Percentiles rank a stretch among this genome's conserved stretches.
These are phyloP conservation scores for Phanerochaete carnosa DNA, from an alignment of 768 basidiomycete genomes.

Conservation along the genomic window DNA sequence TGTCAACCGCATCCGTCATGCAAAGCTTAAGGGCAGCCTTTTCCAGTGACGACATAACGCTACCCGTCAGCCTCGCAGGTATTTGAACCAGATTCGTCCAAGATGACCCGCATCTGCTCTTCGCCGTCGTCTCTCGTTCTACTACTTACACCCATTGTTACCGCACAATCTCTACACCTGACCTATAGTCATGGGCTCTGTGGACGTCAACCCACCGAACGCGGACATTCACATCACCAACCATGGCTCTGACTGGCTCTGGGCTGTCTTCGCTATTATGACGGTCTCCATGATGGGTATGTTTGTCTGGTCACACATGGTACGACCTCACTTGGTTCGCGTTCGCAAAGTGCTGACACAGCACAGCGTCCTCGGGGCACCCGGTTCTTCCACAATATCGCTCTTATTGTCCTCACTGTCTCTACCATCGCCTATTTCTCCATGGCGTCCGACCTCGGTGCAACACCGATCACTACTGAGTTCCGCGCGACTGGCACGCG, in stretches of 20 bases:
- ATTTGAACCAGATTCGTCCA: not conserved
- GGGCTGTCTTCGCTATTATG: slow-evolving; percentile 54
- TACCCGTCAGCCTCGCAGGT: not conserved
- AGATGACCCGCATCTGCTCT: not conserved
- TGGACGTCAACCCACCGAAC: slow-evolving; percentile 28
- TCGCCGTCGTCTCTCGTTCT: not conserved
- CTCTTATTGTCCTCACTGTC: slow-evolving; percentile 41
- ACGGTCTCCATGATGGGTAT: slow-evolving; percentile 34
- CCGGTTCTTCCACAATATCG: slow-evolving; percentile 49
- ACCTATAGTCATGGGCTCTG: not conserved
- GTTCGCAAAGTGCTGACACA: not conserved
- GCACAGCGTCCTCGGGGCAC: slow-evolving; percentile 34
- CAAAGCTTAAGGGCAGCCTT: not conserved
- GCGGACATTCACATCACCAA: slow-evolving; percentile 37
- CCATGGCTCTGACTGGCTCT: slow-evolving; percentile 49
- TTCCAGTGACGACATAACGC: not conserved
- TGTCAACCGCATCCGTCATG: too few relatives aligned
- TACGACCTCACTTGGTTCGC: slow-evolving; percentile 12
- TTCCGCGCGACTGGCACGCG: slow-evolving; percentile 31
- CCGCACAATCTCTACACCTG: not conserved
- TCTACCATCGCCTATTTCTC: slow-evolving; percentile 46
- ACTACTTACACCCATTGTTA: not conserved
- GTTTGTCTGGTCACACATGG: slow-evolving; percentile 36
- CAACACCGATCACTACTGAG: slow-evolving; percentile 39
- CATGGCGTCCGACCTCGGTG: slow-evolving; percentile 55